Conservation (phyloP, 2,329 filamentous ascomycete species). For the Trichophyton equinum region DNA sequence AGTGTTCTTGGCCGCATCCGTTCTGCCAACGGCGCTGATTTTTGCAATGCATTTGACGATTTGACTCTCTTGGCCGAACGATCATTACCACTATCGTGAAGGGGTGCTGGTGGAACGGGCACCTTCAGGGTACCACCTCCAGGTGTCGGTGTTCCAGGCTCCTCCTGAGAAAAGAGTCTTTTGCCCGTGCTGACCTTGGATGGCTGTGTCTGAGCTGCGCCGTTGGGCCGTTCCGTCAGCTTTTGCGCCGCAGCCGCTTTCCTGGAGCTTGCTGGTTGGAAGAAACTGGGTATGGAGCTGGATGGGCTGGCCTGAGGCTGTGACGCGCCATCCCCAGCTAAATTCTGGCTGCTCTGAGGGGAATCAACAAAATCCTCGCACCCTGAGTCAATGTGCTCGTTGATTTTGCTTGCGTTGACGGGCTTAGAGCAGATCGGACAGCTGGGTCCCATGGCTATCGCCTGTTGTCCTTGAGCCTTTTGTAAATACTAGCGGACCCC, state of each 20-base stretch:
- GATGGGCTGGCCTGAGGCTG: slow-evolving; percentile 35
- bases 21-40: slow-evolving; percentile 75
- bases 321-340: slow-evolving; percentile 18
- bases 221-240: not conserved
- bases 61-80: slow-evolving; percentile 50
- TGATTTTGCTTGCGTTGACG: slow-evolving; percentile 65
- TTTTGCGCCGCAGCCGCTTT: slow-evolving; percentile 2
- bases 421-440: slow-evolving; percentile 66
- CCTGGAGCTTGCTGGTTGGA: slow-evolving; percentile 9
- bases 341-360: slow-evolving; percentile 21
- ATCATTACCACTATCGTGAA: not conserved
- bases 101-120: not conserved
- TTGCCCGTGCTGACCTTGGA: not conserved
- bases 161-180: not conserved
- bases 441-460: slow-evolving; percentile 39
- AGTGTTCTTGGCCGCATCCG: slow-evolving; percentile 78
- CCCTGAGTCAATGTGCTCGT: slow-evolving; percentile 76
- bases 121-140: not conserved
- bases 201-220: not conserved
- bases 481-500: too few species aligned
- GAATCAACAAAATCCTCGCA: slow-evolving; percentile 55
- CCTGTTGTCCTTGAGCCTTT: not conserved
- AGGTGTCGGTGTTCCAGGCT: not conserved
- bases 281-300: slow-evolving; percentile 23
- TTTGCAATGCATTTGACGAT: slow-evolving; percentile 44